Conservation (phyloP, 2,329 filamentous ascomycete genomes). For the Penicillium sp. region DNA sequence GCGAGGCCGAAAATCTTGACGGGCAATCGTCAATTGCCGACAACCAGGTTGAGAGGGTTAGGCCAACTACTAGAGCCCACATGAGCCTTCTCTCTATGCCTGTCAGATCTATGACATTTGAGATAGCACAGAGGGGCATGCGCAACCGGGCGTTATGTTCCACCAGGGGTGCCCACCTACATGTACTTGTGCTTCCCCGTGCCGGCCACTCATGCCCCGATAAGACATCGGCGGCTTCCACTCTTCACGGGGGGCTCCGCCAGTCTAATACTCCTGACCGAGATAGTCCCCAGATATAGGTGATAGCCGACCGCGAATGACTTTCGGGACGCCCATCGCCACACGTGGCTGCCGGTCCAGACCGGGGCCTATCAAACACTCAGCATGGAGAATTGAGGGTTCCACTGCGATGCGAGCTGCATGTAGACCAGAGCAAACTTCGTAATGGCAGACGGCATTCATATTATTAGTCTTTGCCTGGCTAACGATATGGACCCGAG, state of each 20-base stretch:
- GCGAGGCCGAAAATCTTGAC: too few relatives aligned
- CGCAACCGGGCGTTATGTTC: too few relatives aligned
- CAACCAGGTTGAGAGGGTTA: too few relatives aligned
- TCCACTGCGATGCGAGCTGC: background rate
- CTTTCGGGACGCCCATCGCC: background rate
- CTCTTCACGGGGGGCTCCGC: slow-evolving; percentile 12
- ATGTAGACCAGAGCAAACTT: too few relatives aligned
- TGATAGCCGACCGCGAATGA: slow-evolving; percentile 10
- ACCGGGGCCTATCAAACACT: background rate
- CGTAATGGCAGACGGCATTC: background rate
- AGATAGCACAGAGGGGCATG: too few relatives aligned
- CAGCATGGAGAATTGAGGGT: background rate
- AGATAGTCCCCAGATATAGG: slow-evolving; percentile 17
- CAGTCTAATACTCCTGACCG: background rate
- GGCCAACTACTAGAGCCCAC: too few relatives aligned
- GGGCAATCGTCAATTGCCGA: too few relatives aligned
- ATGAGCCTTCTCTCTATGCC: too few relatives aligned
- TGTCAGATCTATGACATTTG: too few relatives aligned
- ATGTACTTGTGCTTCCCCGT: background rate
- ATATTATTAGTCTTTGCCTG: background rate
- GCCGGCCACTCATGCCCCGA: background rate
- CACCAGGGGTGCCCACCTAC: background rate
- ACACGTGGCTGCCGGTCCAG: background rate
- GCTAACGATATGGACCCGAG: too few relatives aligned
- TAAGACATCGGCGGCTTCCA: slow-evolving; percentile 20